Conservation (phyloP, 805 yeast genomes). For the Grigorovia transvaalensis region DNA sequence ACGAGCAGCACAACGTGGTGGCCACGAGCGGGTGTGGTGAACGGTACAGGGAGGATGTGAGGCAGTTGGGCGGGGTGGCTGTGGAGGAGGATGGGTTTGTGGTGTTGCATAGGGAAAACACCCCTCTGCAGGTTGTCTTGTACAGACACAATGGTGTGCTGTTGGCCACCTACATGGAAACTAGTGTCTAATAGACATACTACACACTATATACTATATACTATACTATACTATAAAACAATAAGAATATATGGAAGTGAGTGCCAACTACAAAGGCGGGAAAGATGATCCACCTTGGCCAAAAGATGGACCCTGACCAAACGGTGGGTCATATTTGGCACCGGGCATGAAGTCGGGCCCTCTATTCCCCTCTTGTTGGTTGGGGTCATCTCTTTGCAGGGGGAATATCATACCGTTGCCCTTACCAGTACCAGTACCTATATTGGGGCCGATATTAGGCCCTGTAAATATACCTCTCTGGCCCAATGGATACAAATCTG, state of each 20-base stretch:
- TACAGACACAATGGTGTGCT: constrained; percentile 21
- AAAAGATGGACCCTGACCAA: neutral
- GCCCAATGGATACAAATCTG: constrained; percentile 29
- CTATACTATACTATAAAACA: too few relatives aligned
- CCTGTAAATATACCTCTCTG: constrained; percentile 15
- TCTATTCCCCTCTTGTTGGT: constrained; percentile 6
- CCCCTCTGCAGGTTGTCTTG: constrained; percentile 7
- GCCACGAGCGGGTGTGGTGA: constrained; percentile 25
- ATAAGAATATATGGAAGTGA: neutral
- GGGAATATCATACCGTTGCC: constrained; percentile 26
- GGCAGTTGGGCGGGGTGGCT: constrained; percentile 13
- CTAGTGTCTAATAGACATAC: neutral
- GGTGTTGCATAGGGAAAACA: constrained; percentile 3
- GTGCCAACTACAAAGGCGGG: neutral
- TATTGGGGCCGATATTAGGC: constrained; percentile 7
- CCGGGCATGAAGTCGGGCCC: constrained; percentile 27
- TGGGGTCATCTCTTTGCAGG: constrained; percentile 8
- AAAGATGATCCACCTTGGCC: neutral
- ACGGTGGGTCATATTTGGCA: constrained; percentile 27
- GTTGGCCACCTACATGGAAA: constrained; percentile 17
- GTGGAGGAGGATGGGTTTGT: constrained; percentile 23
- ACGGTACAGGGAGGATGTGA: constrained; percentile 18
- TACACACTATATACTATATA: neutral
- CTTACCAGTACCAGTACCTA: too few relatives aligned
- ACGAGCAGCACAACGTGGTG: constrained; percentile 23